phyloP scores from a whole-genome alignment of 371 early-diverging fungal species.

The Mucor mucedo region DNA sequence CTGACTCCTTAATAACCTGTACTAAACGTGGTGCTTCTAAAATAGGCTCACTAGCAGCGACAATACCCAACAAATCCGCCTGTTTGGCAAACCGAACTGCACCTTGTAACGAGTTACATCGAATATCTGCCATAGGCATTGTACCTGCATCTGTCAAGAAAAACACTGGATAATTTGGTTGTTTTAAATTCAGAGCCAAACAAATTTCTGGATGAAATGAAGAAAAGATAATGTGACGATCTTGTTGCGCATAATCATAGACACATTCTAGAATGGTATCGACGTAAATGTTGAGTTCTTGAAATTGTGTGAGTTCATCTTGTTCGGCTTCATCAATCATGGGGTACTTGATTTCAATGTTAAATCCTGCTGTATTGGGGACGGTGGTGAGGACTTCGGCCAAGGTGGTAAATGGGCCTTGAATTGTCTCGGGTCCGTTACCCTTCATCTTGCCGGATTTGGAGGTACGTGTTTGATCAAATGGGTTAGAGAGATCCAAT shows the following conservation, averaged over 20 bases:
- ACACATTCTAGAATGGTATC: constrained; percentile 85
- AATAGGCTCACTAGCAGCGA: constrained; percentile 79
- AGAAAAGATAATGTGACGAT: constrained; percentile 89
- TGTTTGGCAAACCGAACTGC: constrained; percentile 87
- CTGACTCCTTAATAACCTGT: constrained; percentile 71
- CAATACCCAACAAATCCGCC: constrained; percentile 82
- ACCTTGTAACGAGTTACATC: constrained; percentile 83
- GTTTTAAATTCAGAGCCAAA: constrained; percentile 82
- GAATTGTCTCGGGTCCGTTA: constrained; percentile 76
- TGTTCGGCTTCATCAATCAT: constrained; percentile 87
- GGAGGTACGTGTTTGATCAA: constrained; percentile 42
- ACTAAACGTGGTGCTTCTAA: constrained; percentile 81
- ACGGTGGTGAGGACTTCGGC: constrained; percentile 79
- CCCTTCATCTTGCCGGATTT: constrained; percentile 62
- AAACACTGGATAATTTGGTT: constrained; percentile 86
- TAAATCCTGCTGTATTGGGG: constrained; percentile 84
- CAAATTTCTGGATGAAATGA: constrained; percentile 95
- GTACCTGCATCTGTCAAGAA: constrained; percentile 92
- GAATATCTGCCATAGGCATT: constrained; percentile 73
- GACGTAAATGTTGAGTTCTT: constrained; percentile 88
- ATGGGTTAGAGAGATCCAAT: constrained; percentile 29
- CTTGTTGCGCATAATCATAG: constrained; percentile 66
- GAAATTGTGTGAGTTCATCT: constrained; percentile 61
- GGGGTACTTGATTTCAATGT: constrained; percentile 98
- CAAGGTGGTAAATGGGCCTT: constrained; percentile 84